phyloP scores from a whole-genome alignment of 1,139 yeast genomes.

The Pichia sp. region DNA sequence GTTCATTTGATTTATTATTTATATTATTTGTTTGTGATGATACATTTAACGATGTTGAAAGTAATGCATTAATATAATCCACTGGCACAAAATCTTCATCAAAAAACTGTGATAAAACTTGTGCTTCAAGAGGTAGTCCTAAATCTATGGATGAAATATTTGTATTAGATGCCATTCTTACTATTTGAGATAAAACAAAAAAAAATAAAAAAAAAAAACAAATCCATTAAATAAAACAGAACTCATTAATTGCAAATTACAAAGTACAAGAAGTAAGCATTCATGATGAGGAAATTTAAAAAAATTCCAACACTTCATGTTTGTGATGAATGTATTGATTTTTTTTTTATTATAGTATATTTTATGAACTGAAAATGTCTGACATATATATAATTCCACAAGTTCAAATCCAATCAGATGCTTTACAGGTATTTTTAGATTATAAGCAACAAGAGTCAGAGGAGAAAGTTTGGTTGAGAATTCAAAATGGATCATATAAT shows the following conservation, averaged over 20 bases:
- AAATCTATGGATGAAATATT: slow-evolving; percentile 7
- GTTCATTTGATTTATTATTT: slow-evolving; percentile 19
- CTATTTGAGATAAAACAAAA: no score
- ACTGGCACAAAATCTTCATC: slow-evolving; percentile 45
- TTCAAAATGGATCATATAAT: slow-evolving; percentile 9
- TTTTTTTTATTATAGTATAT: no score
- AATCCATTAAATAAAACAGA: no score
- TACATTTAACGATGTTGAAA: slow-evolving; percentile 28
- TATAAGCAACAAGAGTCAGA: background rate
- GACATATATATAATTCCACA: slow-evolving; percentile 1
- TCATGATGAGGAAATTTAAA: no score
- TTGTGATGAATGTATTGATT: no score
- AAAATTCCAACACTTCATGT: no score
- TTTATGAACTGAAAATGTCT: background rate
- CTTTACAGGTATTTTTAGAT: slow-evolving; percentile 15
- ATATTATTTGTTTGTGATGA: slow-evolving; percentile 9
- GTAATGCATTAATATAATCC: slow-evolving; percentile 42
- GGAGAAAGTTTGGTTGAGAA: slow-evolving; percentile 24
- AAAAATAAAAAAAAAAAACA: no score
- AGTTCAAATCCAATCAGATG: slow-evolving; percentile 20
- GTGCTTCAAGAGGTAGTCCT: slow-evolving; percentile 21
- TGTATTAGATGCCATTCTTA: background rate
- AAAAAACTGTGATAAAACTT: slow-evolving; percentile 40
- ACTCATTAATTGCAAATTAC: no score
- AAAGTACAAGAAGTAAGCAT: no score